Base-by-base conservation (phyloP, 441 rosid genomes). In the Macaranga tanarius region DNA sequence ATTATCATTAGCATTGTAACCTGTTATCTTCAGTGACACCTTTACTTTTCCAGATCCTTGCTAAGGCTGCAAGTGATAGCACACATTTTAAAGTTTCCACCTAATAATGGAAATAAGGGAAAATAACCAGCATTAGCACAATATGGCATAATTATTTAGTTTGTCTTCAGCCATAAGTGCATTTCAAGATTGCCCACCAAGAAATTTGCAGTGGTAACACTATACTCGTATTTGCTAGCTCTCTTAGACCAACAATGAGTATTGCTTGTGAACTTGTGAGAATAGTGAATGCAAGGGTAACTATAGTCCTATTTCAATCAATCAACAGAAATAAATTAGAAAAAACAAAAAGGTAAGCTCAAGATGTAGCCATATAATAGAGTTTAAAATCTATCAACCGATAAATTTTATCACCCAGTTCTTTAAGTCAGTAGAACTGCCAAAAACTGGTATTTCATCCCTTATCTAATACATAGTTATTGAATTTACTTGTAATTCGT, bases 241-340 rank as follows among this genome's bases (percentile, higher is more conserved):
- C 99, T 87, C 79, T 95, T 95, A 13, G 99, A 95, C 98, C 98
- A 6, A 92, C 99, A 66, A 95, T 92, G 2, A 95, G 95, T 65
- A 92, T 92, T 0, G 99, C 94, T 87, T 92, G 99, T 13, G 99
- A 95, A 77, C 98, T 95, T 42, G 98, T 92, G 48, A 95, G 90
- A 79, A 34, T 7, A 31, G 97, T 95, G 81, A 95, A 79, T 65
- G 97, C 91, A 76, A 89, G 82, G 7, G 99, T 95, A 57, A 91
- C 99, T 50, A 88, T 62, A 15, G 92, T 77, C 86, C 99, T 92
- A 56, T 47, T 17, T 34, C 79, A 77, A 58, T 52, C 22, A 69
- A n/a, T n/a, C n/a, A n/a, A n/a, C n/a, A n/a, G n/a, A 70, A 58
- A 44, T 22, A 25, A 67, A 44, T 50, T 7, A 34, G 38, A 34